Conservation (phyloP, 1,284 basidiomycete species). For the Naganishia sp. region DNA sequence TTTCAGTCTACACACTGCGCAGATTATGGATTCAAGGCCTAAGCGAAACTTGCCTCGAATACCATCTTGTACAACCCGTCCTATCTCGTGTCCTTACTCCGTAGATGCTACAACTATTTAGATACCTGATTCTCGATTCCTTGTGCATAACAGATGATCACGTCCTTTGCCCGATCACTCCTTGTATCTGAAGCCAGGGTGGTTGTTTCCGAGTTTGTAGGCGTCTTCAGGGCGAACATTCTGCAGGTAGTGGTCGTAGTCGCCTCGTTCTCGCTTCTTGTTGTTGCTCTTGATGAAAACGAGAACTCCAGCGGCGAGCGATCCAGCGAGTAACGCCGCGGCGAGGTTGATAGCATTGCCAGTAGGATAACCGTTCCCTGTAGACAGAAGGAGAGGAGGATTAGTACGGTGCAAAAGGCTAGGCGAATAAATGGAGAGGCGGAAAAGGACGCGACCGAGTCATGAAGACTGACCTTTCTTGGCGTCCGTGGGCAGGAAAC, state of each 20-base stretch:
- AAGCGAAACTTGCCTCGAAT: too few species aligned
- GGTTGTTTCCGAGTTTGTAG: slow-evolving; percentile 30
- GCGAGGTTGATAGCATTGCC: background rate
- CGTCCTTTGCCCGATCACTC: background rate
- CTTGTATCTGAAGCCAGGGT: slow-evolving; percentile 32
- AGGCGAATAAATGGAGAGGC: too few species aligned
- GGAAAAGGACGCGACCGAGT: background rate
- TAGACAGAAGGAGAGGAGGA: background rate
- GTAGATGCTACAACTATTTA: too few species aligned
- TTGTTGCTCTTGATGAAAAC: slow-evolving; percentile 27
- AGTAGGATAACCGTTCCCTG: slow-evolving; percentile 1
- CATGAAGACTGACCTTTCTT: slow-evolving; percentile 2
- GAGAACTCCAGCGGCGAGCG: background rate
- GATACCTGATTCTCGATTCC: too few species aligned
- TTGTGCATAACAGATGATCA: background rate
- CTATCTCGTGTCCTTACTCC: too few species aligned
- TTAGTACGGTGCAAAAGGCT: too few species aligned
- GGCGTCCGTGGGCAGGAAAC: slow-evolving; percentile 35
- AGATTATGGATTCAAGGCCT: too few species aligned
- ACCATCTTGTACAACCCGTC: too few species aligned
- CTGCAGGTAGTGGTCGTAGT: slow-evolving; percentile 29
- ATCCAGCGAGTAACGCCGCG: background rate
- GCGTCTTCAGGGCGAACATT: slow-evolving; percentile 15
- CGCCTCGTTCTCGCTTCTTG: slow-evolving; percentile 27
- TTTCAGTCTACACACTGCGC: too few species aligned